Evolutionary conservation across 805 yeast species (phyloP).

Genomic region (Lipomyces mesembrius): DNA sequence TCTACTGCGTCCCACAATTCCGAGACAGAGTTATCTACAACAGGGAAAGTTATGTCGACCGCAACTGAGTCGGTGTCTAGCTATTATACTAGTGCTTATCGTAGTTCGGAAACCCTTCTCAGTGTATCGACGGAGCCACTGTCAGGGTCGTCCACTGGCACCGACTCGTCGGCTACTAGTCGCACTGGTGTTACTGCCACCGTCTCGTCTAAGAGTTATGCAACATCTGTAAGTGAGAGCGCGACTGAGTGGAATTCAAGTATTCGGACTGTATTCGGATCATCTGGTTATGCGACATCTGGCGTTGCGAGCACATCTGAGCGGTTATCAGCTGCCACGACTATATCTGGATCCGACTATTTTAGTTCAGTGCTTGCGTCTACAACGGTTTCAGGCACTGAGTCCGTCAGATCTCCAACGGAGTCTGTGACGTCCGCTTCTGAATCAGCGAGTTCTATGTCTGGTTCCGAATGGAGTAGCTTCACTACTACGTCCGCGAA

Average conservation of each 20-base stretch:
- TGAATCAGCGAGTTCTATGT: background rate
- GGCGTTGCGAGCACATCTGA: background rate
- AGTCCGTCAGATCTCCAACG: background rate
- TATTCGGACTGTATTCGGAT: background rate
- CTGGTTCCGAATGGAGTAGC: background rate
- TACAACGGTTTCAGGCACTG: background rate
- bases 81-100: background rate
- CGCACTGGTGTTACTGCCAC: background rate
- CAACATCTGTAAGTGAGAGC: background rate
- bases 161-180: background rate
- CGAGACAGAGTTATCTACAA: background rate
- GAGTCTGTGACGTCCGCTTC: background rate
- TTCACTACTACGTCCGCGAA: background rate
- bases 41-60: conserved; percentile 41
- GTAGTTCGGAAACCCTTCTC: background rate
- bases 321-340: background rate
- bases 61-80: conserved; percentile 32
- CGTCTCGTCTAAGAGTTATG: background rate
- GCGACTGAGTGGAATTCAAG: background rate
- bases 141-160: background rate
- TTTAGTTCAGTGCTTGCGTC: background rate
- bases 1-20: background rate
- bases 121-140: background rate
- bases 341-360: background rate
- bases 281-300: background rate